Conservation (phyloP, 805 yeast genomes). For the Zygotorulaspora florentina region DNA sequence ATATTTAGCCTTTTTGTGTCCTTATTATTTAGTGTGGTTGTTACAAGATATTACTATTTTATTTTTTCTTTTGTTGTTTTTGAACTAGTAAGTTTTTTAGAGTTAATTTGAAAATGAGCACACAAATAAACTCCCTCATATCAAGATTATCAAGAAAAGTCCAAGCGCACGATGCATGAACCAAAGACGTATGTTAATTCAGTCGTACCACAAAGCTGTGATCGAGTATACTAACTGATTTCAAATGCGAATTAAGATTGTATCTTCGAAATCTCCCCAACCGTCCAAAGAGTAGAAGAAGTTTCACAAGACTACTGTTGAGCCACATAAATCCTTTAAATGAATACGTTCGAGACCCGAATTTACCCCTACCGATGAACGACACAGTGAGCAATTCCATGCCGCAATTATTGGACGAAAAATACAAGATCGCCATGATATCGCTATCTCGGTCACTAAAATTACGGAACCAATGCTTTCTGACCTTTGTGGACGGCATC, state of each 20-base stretch:
- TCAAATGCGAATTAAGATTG: conserved; percentile 7
- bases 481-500: conserved; percentile 21
- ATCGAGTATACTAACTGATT: background rate
- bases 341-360: conserved; percentile 12
- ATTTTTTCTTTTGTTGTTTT: background rate
- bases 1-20: conserved; percentile 16
- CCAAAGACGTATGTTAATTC: too few species aligned
- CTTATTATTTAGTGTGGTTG: conserved; percentile 14
- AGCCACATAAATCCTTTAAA: conserved; percentile 18
- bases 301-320: conserved; percentile 19
- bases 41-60: conserved; percentile 12
- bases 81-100: too few species aligned
- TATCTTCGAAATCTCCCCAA: conserved; percentile 24
- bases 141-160: too few species aligned
- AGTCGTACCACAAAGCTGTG: too few species aligned
- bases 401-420: conserved; percentile 16
- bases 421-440: conserved; percentile 15
- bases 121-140: too few species aligned
- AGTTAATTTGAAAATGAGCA: too few species aligned
- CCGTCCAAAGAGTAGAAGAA: conserved; percentile 23
- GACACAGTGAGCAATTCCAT: conserved; percentile 8
- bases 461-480: conserved; percentile 21
- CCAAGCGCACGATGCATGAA: too few species aligned
- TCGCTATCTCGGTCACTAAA: conserved; percentile 15
- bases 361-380: conserved; percentile 14